Evolutionary conservation across 805 yeast genomes (phyloP), one percentile per base, ranked within the genome.

Genomic region (Metschnikowia baotianmanensis): DNA sequence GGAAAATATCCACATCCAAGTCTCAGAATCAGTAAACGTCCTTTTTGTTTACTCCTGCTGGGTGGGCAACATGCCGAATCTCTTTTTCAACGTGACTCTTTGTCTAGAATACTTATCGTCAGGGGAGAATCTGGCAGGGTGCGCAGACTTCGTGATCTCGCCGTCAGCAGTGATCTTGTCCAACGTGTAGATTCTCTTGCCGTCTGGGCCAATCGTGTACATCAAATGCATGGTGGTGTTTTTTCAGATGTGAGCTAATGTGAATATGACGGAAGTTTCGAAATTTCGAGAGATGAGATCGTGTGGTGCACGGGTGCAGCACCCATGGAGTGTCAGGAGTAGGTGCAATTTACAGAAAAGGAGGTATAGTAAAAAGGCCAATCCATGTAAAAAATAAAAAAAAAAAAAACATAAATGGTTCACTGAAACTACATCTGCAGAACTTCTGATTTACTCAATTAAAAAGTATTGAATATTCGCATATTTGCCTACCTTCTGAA

Each of bases 141-240:
- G 99, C 30, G 99, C 99, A 53, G 96, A 86, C 74, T 89, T 88
- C 62, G 99, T 95, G 74, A 91, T 89, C 66, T 89, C 96, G 48
- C 99, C 98, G 6, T 74, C 69, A 47, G 76, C 89, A 42, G 95
- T 83, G 56, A 62, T 51, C 74, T 93, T 93, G 67, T 86, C 74
- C 54, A 93, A 76, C 40, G 99, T 93, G 78, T 93, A 93, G 58
- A 86, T 67, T 69, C 99, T 85, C 78, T 91, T 91, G 57, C 99
- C 99, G 56, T 90, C 96, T 48, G 81, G 80, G 59, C 90, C 96
- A 61, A 84, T 68, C 47, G 97, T 90, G 89, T 86, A 93, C 99
- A 93, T 93, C 69, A 93, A 84, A 85, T 93, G 99, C 99, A 93
- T n/a, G n/a, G n/a, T n/a, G n/a, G n/a, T n/a, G n/a, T n/a, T n/a